Percentiles rank a stretch among this genome's conserved stretches.
These are phyloP conservation scores for Aspergillus sp. DNA, from an alignment of 2,329 filamentous ascomycete genomes.

Conservation along the genomic window DNA sequence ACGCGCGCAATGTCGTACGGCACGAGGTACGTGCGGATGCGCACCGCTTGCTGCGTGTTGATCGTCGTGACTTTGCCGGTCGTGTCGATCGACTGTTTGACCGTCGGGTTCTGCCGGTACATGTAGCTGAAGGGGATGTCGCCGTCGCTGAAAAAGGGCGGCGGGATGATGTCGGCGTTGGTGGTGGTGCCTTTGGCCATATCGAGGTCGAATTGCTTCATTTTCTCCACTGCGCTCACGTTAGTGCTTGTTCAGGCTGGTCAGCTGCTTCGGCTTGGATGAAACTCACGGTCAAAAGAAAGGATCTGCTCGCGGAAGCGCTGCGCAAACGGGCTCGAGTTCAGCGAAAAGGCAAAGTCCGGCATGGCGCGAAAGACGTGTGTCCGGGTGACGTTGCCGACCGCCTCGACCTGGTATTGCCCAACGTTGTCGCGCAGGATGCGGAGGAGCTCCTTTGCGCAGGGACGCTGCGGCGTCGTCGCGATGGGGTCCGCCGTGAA, in stretches of 20 bases:
- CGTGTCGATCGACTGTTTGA: slow-evolving; percentile 60
- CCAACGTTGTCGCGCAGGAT: slow-evolving; percentile 69
- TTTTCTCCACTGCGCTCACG: slow-evolving; percentile 46
- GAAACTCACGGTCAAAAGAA: slow-evolving; percentile 63
- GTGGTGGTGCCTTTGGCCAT: slow-evolving; percentile 59
- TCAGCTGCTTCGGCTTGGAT: too few relatives aligned
- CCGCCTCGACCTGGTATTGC: slow-evolving; percentile 65
- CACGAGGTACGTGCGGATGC: slow-evolving; percentile 58
- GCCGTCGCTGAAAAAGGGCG: slow-evolving; percentile 74
- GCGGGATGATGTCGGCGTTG: slow-evolving; percentile 72
- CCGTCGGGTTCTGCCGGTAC: slow-evolving; percentile 83
- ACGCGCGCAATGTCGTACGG: slow-evolving; percentile 62
- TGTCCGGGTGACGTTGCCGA: slow-evolving; percentile 73
- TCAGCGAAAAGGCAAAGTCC: slow-evolving; percentile 80
- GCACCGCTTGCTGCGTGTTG: slow-evolving; percentile 57
- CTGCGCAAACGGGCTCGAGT: slow-evolving; percentile 66
- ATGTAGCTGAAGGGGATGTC: slow-evolving; percentile 67
- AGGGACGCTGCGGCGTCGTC: slow-evolving; percentile 21
- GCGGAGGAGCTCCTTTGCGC: slow-evolving; percentile 26
- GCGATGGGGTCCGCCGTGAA: slow-evolving; percentile 52
- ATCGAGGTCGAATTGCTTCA: slow-evolving; percentile 67
- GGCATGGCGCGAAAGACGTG: slow-evolving; percentile 83
- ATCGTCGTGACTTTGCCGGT: slow-evolving; percentile 59
- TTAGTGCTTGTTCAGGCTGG: background rate
- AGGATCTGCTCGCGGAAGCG: slow-evolving; percentile 71